Base-by-base conservation (phyloP, 768 basidiomycete species). In the Jaapia argillacea region DNA sequence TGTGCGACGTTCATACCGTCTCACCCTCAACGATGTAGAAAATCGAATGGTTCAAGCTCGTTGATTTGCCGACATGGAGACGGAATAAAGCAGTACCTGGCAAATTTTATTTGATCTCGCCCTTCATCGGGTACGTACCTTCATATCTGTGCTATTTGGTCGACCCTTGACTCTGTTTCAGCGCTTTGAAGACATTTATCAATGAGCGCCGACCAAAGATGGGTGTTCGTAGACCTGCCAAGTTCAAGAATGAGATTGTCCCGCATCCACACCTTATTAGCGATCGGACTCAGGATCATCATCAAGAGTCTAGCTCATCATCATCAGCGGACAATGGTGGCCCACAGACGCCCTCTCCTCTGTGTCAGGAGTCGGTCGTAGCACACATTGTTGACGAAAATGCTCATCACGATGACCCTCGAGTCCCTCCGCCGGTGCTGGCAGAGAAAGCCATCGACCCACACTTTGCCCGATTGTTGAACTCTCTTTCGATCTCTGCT, bases 71-170 rank as follows among this genome's bases (percentile, higher is more conserved):
- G 1, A 91, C 88, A 1, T 99, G 93, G 93, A 90, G 77, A 58
- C 77, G 77, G 53, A 83, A 75, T 57, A 85, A 75, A 55, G 66
- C 72, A 26, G 68, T 66, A 45, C 71, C 70, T 13, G 82, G 85
- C 33, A 91, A 86, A 60, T 98, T 96, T 62, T 99, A 96, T 65
- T 70, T 97, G 55, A 91, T 98, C 27, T 79, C 90, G 1, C 93
- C 94, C 3, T 96, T 98, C 66, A 90, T 99, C 51, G 72, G 68
- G 86, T 89, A 65, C 44, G 75, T 63, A 21, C 42, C 41, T 40
- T 39, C 31, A n/a, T 24, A 25, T 20, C 24, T 48, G 14, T 4
- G 27, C 24, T 21, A 6, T 22, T 16, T 47, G 48, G 21, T 45
- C 12, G 18, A 6, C 40, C 41, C 48, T 40, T 42, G 53, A 1